phyloP scores from a whole-genome alignment of 1,139 yeast species.

The Taphrina confusa region DNA sequence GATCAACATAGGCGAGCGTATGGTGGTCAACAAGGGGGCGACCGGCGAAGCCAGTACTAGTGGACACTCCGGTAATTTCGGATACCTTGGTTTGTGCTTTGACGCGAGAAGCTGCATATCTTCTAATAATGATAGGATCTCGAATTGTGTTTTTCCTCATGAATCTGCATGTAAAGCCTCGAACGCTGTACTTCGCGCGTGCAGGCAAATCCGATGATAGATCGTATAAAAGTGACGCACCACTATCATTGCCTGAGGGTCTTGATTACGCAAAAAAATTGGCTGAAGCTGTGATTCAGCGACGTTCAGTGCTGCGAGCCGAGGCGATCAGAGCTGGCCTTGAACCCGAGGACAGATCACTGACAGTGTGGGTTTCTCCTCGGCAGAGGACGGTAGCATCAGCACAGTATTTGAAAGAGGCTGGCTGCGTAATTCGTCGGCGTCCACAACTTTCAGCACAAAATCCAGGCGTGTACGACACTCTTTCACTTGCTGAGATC shows the following conservation, averaged over 20 bases:
- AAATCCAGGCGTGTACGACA: slow-evolving; percentile 87
- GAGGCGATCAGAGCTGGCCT: slow-evolving; percentile 29
- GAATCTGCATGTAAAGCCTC: slow-evolving; percentile 41
- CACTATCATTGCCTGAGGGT: slow-evolving; percentile 43
- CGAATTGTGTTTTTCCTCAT: slow-evolving; percentile 69
- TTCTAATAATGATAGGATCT: slow-evolving; percentile 52
- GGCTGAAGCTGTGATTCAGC: slow-evolving; percentile 49
- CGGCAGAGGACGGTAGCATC: slow-evolving; percentile 80
- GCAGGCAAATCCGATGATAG: slow-evolving; percentile 47
- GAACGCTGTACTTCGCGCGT: slow-evolving; percentile 41
- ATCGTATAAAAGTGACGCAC: slow-evolving; percentile 29
- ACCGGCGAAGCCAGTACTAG: slow-evolving; percentile 48
- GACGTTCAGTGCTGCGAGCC: slow-evolving; percentile 43
- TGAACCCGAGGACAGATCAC: slow-evolving; percentile 22
- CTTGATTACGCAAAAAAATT: slow-evolving; percentile 49
- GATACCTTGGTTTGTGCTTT: slow-evolving; percentile 13
- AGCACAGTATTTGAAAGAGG: slow-evolving; percentile 61
- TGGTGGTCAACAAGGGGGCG: slow-evolving; percentile 79
- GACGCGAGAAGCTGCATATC: too few species aligned
- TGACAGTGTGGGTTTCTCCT: slow-evolving; percentile 83
- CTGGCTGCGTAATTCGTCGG: slow-evolving; percentile 63
- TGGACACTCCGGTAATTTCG: slow-evolving; percentile 25
- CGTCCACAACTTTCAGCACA: slow-evolving; percentile 82
- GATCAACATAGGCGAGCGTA: slow-evolving; percentile 85
- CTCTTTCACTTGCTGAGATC: slow-evolving; percentile 63